Base-by-base conservation (phyloP, 1,284 basidiomycete species). In the Hemileia vastatrix region DNA sequence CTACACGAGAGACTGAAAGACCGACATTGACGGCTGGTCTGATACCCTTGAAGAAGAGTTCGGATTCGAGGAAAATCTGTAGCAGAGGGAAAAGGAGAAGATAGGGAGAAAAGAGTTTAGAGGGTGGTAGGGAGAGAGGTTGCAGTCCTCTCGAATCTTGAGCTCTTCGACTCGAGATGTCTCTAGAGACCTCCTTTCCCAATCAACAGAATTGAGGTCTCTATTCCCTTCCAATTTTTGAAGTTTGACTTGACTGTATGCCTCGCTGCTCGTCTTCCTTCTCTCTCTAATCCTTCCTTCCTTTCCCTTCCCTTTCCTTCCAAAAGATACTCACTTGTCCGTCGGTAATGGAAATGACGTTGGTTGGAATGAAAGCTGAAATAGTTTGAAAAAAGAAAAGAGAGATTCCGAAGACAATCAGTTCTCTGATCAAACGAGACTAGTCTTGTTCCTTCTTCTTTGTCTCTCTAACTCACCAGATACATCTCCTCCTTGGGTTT, bases 401-500 rank as follows among this genome's bases (percentile, higher is more conserved):
- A 19, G 23, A 11, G n/a, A n/a, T 15, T 50, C 48, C 27, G 27
- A 27, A 27, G 27, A 27, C 27, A 27, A 27, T 27, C 27, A 27
- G 27, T 27, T 27, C 27, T 27, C 27, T 27, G 27, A 27, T 27
- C 27, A 27, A 27, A 27, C 27, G 27, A 27, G 27, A 18, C 13
- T n/a, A 50, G 31, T 50, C 31, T 50, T 50, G 31, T 13, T n/a
- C n/a, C n/a, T n/a, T n/a, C n/a, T n/a, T n/a, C n/a, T n/a, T n/a
- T n/a, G n/a, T 36, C 64, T 44, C 53, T 66, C 66, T 75, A 95
- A 95, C 81, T 96, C 94, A 55, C 90, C 92, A 59, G 92, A 98
- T 77, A 98, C 94, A 85, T 98, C 94, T 87, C 94, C 94, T 86
- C 94, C 94, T 82, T 98, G 94, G 76, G 94, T 97, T 83, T 97